Base-by-base conservation (phyloP, 1,139 yeast species). In the Pneumocystis sp. region DNA sequence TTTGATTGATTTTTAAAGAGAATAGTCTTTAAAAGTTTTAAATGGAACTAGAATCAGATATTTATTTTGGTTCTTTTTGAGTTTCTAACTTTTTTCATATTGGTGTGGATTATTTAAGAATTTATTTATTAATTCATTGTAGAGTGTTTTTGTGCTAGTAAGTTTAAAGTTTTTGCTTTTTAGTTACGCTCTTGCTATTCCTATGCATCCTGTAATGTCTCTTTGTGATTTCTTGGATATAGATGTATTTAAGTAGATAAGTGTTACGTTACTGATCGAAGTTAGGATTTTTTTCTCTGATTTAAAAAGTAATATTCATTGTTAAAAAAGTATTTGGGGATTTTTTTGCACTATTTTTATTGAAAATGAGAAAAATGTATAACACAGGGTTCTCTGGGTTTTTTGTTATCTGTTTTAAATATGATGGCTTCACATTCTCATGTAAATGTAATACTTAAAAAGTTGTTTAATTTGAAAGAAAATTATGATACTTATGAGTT, bases 301-400 rank as follows among this genome's bases (percentile, higher is more conserved):
- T 91, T n/a, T 96, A 87, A 69, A 72, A 81, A 65, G 79, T 91
- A 0, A 85, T 89, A 68, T 76, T 76, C 66, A 86, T 87, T 69
- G 83, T 91, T 40, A 83, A 80, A 69, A 73, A 79, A 67, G 76
- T 79, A 15, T 90, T 85, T 74, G 80, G 83, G 61, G 95, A 96
- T 0, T 95, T 89, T 70, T 78, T 0, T 74, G 89, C 67, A 91
- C 91, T 73, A 81, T 91, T 42, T 89, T 96, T 17, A 89, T 91
- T 66, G 97, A 63, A 74, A 97, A 91, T 73, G 98, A 97, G 0
- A 88, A 90, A 0, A 89, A 89, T 65, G 91, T 96, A 1, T 97
- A 97, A 2, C 97, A 91, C 73, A 83, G 21, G 85, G 93, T 1
- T 96, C 96, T 2, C 97, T 91, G 74, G 79, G 91, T 31, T 97